phyloP scores from a whole-genome alignment of 306 rosid genomes.

The Quercus alba region DNA sequence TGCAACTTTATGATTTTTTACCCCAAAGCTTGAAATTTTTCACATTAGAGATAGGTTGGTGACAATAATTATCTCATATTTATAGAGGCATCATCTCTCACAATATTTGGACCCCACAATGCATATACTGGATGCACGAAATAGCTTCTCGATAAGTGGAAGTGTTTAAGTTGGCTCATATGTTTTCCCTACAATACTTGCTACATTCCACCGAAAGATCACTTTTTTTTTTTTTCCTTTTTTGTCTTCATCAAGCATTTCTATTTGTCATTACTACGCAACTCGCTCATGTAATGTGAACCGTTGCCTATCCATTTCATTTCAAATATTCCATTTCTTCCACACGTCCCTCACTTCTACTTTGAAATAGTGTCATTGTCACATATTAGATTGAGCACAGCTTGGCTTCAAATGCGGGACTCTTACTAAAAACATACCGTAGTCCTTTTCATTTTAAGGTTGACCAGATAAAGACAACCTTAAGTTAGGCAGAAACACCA shows the following conservation, averaged over 20 bases:
- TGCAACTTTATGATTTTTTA: neutral
- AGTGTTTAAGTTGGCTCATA: no score
- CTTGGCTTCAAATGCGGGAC: neutral
- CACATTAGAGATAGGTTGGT: no score
- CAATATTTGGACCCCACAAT: no score
- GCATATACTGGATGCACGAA: no score
- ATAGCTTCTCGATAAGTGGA: no score
- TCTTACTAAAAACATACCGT: neutral
- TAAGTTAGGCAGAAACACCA: neutral
- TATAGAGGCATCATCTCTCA: no score
- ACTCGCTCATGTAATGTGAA: no score
- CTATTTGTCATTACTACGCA: neutral
- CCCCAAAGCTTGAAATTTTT: neutral
- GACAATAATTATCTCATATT: no score
- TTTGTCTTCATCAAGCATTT: neutral
- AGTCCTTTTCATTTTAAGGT: neutral
- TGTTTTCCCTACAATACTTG: no score
- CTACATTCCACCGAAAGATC: no score
- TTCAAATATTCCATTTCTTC: neutral
- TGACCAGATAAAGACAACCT: neutral
- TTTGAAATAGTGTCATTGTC: neutral
- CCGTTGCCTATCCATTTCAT: neutral
- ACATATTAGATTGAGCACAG: neutral
- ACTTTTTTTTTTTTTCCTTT: neutral
- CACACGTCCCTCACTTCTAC: neutral